A percentile compares a stretch with the other conserved stretches of the same genome.
Evolutionary conservation across 2,329 filamentous ascomycete species (phyloP).

Genomic region (Dactylonectria macrodidyma): DNA sequence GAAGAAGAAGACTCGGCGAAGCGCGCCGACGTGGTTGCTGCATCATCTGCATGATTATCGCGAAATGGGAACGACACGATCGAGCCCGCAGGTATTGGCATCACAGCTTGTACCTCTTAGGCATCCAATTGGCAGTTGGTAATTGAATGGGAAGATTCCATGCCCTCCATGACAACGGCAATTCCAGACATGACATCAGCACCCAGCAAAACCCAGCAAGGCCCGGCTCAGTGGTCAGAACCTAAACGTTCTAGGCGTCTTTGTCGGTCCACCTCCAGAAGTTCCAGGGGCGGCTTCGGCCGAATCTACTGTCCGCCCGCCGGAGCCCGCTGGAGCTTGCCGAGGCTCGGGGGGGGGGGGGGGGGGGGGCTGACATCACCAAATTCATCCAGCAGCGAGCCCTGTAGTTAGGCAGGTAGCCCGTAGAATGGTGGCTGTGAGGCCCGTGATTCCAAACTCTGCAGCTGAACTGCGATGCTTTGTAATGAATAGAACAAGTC

Average conservation of each 20-base stretch:
- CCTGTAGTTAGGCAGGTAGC: neutral
- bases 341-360: neutral
- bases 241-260: neutral
- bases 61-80: neutral
- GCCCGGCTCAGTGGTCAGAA: neutral
- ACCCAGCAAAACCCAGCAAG: constrained; percentile 12
- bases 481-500: neutral
- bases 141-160: constrained; percentile 8
- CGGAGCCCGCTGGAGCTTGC: neutral
- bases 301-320: constrained; percentile 6
- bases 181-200: constrained; percentile 20
- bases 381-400: too few species aligned
- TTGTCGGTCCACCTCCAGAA: constrained; percentile 5
- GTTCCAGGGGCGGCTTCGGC: constrained; percentile 8
- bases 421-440: neutral
- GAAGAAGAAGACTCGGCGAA: constrained; percentile 18
- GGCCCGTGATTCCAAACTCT: neutral
- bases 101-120: too few species aligned
- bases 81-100: neutral
- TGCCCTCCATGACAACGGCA: neutral
- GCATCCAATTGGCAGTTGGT: neutral
- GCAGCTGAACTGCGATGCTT: neutral
- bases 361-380: too few species aligned
- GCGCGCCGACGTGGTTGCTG: constrained; percentile 17
- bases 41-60: neutral